Conservation (phyloP, 768 basidiomycete genomes). For the Auriscalpium microsporum region DNA sequence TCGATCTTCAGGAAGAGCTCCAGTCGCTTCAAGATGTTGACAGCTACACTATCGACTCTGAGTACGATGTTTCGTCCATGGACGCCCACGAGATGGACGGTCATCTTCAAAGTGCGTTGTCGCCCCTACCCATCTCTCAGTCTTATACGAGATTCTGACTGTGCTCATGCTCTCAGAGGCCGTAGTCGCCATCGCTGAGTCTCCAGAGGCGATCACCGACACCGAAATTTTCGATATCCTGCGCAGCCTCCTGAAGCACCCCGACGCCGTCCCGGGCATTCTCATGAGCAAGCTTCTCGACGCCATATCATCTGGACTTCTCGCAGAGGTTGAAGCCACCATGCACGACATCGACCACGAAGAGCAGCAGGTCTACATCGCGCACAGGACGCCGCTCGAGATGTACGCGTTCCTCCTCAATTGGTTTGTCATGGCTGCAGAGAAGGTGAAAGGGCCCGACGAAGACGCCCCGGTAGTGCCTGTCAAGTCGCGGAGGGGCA, state of each 20-base stretch:
- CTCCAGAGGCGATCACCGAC: constrained; percentile 63
- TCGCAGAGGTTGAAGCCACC: constrained; percentile 64
- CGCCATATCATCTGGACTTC: constrained; percentile 70
- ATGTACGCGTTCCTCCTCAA: constrained; percentile 88
- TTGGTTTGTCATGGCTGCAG: constrained; percentile 81
- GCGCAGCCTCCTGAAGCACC: constrained; percentile 72
- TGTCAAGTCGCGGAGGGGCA: constrained; percentile 45
- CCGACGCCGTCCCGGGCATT: constrained; percentile 49
- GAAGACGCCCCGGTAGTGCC: constrained; percentile 38
- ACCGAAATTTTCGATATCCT: constrained; percentile 72
- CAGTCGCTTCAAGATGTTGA: constrained; percentile 52
- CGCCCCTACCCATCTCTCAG: background rate
- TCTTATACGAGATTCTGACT: background rate
- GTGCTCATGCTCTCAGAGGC: constrained; percentile 40
- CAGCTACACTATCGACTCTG: constrained; percentile 58
- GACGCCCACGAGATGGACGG: constrained; percentile 35
- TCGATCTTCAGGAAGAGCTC: constrained; percentile 76
- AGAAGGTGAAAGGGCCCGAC: constrained; percentile 57
- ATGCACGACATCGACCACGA: constrained; percentile 62
- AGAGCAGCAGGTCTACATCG: constrained; percentile 47
- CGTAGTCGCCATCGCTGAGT: constrained; percentile 72
- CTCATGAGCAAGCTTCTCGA: constrained; percentile 85
- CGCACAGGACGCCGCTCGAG: constrained; percentile 73
- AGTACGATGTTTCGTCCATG: constrained; percentile 53
- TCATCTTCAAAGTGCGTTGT: constrained; percentile 48